Evolutionary conservation across 257 asterid species (phyloP), one percentile per base, ranked within the genome.

Genomic region (Phtheirospermum japonicum): DNA sequence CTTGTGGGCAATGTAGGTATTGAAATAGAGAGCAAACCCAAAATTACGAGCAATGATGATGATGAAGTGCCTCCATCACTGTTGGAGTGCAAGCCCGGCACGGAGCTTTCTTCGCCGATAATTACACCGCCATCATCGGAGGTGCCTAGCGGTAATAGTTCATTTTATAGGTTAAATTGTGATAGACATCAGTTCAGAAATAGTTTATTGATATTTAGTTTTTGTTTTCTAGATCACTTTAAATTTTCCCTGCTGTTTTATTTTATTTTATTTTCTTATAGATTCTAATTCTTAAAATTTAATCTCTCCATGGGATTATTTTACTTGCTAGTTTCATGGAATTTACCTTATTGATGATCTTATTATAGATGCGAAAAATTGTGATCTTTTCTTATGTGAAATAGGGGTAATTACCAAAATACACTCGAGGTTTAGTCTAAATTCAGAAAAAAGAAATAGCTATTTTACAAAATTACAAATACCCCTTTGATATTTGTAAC

Each of bases 71-170:
- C 66, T 68, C 85, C 63, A 65, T 36, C 71, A 10, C 71, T 61
- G 39, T 67, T 72, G 33, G 77, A 69, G 57, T 32, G 69, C 60
- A 63, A 53, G n/a, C 68, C 76, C 64, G 57, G 54, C 66, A 68
- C 62, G 43, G 72, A 70, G 56, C 75, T 63, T 55, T 71, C 78
- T 1, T 62, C 79, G 8, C 82, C 82, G 28, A 23, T 23, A 37
- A 71, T 73, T 62, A 42, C 80, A 65, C 80, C 72, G 54, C 82
- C 81, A 57, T 67, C 82, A 19, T 61, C 75, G 28, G 82, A 75
- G 50, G 66, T 75, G 69, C 77, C 76, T 68, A 72, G 68, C 69
- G 84, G 83, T 79, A 59, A 58, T 23, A 23, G 63, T 66, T 4
- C 45, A 39, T 18, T 40, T 9, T 51, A 23, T 45, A 32, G 52